phyloP scores from a whole-genome alignment of 306 rosid genomes.

The Cyamopsis tetragonoloba region DNA sequence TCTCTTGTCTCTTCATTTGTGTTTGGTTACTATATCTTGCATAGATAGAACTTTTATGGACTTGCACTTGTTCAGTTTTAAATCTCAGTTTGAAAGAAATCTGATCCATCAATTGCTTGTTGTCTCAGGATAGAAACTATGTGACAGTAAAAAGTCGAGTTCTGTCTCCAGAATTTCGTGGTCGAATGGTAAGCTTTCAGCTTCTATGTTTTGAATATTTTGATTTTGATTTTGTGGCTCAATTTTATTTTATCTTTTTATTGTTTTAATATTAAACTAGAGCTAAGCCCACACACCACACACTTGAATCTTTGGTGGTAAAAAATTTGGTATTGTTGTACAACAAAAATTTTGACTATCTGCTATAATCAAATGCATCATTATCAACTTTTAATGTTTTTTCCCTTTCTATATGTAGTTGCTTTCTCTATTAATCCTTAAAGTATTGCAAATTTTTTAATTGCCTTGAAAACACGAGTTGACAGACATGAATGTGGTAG shows the following conservation, averaged over 20 bases:
- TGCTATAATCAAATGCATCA: too few species aligned
- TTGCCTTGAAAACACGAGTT: too few species aligned
- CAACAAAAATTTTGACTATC: too few species aligned
- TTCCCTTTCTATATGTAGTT: too few species aligned
- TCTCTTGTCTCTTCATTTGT: neutral
- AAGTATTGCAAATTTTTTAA: too few species aligned
- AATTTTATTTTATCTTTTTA: neutral
- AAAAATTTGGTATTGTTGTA: too few species aligned
- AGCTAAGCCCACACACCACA: too few species aligned
- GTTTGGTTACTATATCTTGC: conserved; percentile 14
- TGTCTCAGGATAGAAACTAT: conserved; percentile 77
- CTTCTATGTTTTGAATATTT: conserved; percentile 2
- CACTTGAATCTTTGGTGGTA: too few species aligned
- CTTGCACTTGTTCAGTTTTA: conserved; percentile 5
- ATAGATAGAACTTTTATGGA: neutral
- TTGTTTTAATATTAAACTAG: neutral
- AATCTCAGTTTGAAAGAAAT: neutral
- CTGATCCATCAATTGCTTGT: conserved; percentile 26
- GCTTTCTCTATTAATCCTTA: too few species aligned
- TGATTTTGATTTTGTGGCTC: conserved; percentile 1
- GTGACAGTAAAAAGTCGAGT: conserved; percentile 77
- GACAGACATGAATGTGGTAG: too few species aligned
- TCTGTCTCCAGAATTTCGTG: conserved; percentile 89
- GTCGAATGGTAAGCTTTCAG: conserved; percentile 82
- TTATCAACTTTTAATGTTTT: too few species aligned